Conservation (phyloP, 257 asterid species). For the Nicotiana otophora region DNA sequence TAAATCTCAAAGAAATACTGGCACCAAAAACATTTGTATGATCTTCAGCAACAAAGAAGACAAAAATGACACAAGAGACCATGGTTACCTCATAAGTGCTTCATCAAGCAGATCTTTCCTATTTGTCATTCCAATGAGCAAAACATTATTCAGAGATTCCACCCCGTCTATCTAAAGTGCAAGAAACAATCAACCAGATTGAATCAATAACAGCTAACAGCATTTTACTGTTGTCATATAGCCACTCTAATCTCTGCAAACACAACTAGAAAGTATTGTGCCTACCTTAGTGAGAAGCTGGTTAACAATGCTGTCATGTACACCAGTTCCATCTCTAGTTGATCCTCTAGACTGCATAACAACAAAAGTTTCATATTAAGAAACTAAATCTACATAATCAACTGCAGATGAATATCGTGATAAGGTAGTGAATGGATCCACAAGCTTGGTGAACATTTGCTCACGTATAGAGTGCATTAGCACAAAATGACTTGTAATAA, state of each 20-base stretch:
- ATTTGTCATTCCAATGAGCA: conserved; percentile 99
- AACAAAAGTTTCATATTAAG: conserved; percentile 16
- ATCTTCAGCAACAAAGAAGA: conserved; percentile 11
- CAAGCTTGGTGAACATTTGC: neutral
- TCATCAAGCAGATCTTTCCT: conserved; percentile 97
- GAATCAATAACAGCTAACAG: neutral
- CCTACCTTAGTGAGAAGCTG: conserved; percentile 97
- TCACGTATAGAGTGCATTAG: neutral
- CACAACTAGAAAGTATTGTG: conserved; percentile 16
- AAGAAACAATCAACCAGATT: conserved; percentile 13
- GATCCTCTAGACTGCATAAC: conserved; percentile 94
- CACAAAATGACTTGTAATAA: neutral
- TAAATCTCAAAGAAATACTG: neutral
- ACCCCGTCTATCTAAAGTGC: conserved; percentile 91
- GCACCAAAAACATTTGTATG: neutral
- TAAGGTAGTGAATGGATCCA: neutral
- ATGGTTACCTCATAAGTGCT: conserved; percentile 84
- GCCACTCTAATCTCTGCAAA: neutral
- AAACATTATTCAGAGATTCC: conserved; percentile 94
- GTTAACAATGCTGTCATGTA: conserved; percentile 97
- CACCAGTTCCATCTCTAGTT: conserved; percentile 99
- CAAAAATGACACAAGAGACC: conserved; percentile 12
- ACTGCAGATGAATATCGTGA: neutral
- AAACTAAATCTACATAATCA: conserved; percentile 2
- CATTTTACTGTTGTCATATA: neutral